Base-by-base conservation (phyloP, 2,329 filamentous ascomycete genomes). In the Phaeomoniella chlamydospora region DNA sequence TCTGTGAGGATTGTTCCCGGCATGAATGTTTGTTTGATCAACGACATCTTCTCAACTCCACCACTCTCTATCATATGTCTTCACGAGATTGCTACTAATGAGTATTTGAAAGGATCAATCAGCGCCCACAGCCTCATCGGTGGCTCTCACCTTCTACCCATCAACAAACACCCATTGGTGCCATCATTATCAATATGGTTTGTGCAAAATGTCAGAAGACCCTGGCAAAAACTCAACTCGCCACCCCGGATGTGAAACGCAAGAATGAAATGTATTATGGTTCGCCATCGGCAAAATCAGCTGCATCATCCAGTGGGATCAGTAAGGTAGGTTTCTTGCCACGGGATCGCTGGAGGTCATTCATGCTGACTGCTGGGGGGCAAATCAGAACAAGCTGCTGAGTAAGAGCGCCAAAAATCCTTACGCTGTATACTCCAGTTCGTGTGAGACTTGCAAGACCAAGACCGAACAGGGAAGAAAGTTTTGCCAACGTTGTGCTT, bases 251-350 rank as follows among this genome's bases (percentile, higher is more conserved):
- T 17, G 74, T 79, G 42, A 79, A 78, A 56, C 74, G 73, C 58
- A 78, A 74, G 62, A 72, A 56, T 49, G 74, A 79, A 36, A 73
- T 78, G 58, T 78, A 77, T 53, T 69, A 73, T 47, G 74, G 74
- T 33, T 77, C 73, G 2, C 56, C 71, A 1, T 60, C 68, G 52
- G 56, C 41, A 40, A 55, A 55, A 36, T 37, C 57, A 37, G 65
- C 68, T 15, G 58, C 69, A 26, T 77, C 72, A 2, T 45, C 74
- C 19, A 72, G 72, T 3, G 64, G 67, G 40, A 71, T 63, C 10
- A 72, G 74, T 19, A 58, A 38, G 65, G 68, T 40, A 78, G 78
- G 62, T 72, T 71, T 52, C 41, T 53, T 43, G 14, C 15, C 14
- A 15, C 31, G 9, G 3, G 14, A 9, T 37, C 9, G 4, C 14